Evolutionary conservation across 768 basidiomycete genomes (phyloP).

Genomic region (Piloderma croceum): DNA sequence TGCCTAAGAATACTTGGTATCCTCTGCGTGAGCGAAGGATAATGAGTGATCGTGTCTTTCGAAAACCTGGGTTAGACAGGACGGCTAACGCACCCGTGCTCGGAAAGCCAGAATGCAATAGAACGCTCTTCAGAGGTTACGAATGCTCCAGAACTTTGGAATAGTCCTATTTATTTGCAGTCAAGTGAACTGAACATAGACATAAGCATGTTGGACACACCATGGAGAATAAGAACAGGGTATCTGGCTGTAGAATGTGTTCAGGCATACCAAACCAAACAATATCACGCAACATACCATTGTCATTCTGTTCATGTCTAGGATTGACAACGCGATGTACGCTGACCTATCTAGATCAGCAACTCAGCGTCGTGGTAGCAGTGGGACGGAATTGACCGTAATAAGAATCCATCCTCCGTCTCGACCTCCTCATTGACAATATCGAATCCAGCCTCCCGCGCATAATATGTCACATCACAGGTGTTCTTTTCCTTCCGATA

Average conservation of each 20-base stretch:
- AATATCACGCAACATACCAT: no score
- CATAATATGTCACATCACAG: constrained; percentile 42
- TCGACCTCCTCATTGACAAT: constrained; percentile 38
- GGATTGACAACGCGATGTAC: neutral
- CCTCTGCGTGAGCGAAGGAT: no score
- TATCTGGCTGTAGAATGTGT: no score
- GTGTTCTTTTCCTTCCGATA: constrained; percentile 16
- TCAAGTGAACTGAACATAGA: neutral
- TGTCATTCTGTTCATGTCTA: neutral
- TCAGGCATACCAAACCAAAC: no score
- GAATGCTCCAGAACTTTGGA: constrained; percentile 42
- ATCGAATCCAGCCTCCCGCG: constrained; percentile 35
- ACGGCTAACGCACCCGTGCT: constrained; percentile 24
- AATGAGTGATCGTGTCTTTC: neutral
- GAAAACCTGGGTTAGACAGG: neutral
- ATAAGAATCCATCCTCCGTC: constrained; percentile 41
- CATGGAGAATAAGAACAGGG: neutral
- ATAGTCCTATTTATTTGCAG: constrained; percentile 24
- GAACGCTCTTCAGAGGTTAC: constrained; percentile 44
- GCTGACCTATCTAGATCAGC: neutral
- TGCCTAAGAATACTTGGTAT: constrained; percentile 38
- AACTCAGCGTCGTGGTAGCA: neutral
- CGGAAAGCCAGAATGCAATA: constrained; percentile 45
- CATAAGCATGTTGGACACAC: neutral
- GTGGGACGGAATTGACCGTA: constrained; percentile 22